Evolutionary conservation across 768 basidiomycete species (phyloP), one percentile per base, ranked within the genome.

Genomic region (Albatrellus ellisii): DNA sequence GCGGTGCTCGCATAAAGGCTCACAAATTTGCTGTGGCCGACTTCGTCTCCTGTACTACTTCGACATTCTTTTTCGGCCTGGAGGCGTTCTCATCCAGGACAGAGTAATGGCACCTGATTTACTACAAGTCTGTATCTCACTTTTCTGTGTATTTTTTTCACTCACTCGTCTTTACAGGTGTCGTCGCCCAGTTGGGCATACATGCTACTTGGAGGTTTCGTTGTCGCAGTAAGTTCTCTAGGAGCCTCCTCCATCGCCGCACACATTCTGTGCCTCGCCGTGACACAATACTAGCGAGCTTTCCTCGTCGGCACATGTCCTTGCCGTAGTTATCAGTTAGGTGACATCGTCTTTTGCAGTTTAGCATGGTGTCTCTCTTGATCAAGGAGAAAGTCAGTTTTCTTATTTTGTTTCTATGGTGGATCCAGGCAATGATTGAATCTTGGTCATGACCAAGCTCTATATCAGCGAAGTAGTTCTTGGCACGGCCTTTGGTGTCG

Each of bases 391-490:
- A 66, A 64, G 85, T 82, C 31, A 32, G 39, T 10, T 57, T 54
- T 18, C 14, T 18, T 18, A 4, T 21, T 14, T 26, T 4, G 42
- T 17, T 15, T 12, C 31, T 6, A 9, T 41, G 7, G 11, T 36
- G 27, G 36, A 24, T 15, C 39, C 21, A 40, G 0, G 34, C 26
- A 7, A 4, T 31, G 29, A 31, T 17, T n/a, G 28, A n/a, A 7
- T 3, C 25, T 22, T 36, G 35, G 14, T 20, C 8, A 18, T 15
- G 6, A n/a, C 10, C 5, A 9, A 87, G 75, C 54, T 94, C 4
- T 95, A 82, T 54, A 74, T 95, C 49, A 95, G 90, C 51, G 94
- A 99, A 66, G 91, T 94, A 26, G 79, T 92, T 24, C 77, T 95
- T 20, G 91, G 89, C 1, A 92, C 90, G 0, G 68, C 69, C 0